phyloP scores from a whole-genome alignment of 345 rosid genomes.

The Syzygium grande region DNA sequence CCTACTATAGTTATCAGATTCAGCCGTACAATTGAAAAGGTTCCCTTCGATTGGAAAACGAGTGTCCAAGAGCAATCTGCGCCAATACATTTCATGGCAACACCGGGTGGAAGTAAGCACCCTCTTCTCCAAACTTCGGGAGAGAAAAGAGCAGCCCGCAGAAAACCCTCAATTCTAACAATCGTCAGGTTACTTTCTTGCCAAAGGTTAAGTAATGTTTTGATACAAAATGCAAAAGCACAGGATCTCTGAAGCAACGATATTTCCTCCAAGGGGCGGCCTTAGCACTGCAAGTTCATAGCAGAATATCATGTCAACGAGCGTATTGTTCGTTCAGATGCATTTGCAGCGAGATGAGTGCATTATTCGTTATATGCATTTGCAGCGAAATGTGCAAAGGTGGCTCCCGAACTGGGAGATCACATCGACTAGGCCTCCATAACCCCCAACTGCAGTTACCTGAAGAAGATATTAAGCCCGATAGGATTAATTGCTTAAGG shows the following conservation, averaged over 20 bases:
- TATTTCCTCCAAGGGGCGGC: neutral
- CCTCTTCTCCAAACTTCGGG: neutral
- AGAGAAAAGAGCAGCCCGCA: neutral
- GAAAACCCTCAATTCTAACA: neutral
- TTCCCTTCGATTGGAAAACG: neutral
- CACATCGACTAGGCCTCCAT: conserved; percentile 83
- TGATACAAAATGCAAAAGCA: neutral
- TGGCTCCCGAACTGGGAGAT: conserved; percentile 94
- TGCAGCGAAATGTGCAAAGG: conserved; percentile 74
- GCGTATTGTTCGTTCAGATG: neutral
- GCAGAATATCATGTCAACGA: neutral
- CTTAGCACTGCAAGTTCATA: neutral
- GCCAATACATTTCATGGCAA: neutral
- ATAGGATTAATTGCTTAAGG: neutral
- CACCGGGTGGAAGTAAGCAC: neutral
- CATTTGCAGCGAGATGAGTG: conserved; percentile 27
- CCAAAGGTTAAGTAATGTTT: neutral
- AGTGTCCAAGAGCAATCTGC: no score
- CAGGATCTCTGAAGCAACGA: neutral
- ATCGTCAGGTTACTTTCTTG: neutral
- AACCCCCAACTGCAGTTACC: conserved; percentile 84
- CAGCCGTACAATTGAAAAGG: neutral
- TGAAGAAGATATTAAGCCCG: conserved; percentile 8
- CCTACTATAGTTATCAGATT: no score
- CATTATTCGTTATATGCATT: neutral